These are phyloP conservation scores for Arthrobotrys entomopaga DNA, from an alignment of 2,329 filamentous ascomycete species.

Conservation along the genomic window DNA sequence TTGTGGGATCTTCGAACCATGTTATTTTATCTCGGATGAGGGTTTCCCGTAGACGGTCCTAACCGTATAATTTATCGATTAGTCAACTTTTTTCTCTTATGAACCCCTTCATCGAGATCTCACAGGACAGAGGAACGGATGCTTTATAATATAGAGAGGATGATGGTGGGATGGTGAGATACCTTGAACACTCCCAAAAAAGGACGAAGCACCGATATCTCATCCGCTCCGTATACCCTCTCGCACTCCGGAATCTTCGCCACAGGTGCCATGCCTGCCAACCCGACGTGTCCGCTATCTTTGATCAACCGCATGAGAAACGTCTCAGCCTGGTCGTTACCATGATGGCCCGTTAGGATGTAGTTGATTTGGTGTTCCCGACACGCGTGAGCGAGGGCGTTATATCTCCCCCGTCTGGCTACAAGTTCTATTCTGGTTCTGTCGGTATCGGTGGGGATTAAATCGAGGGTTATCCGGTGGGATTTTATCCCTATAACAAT, in stretches of 20 bases:
- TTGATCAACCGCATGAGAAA: constrained; percentile 79
- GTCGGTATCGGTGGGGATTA: not conserved
- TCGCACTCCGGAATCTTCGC: constrained; percentile 84
- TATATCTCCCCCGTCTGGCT: constrained; percentile 28
- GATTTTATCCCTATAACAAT: constrained; percentile 1
- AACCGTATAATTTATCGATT: constrained; percentile 72
- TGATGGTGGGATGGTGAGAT: not conserved
- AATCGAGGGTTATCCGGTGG: not conserved
- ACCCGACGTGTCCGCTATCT: constrained; percentile 75
- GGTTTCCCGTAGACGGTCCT: constrained; percentile 77
- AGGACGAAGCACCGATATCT: constrained; percentile 59
- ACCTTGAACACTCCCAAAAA: constrained; percentile 57
- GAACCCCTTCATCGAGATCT: too few relatives aligned
- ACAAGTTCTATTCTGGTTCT: constrained; percentile 6
- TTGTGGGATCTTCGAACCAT: constrained; percentile 89
- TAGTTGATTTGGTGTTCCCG: constrained; percentile 15
- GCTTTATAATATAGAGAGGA: constrained; percentile 57
- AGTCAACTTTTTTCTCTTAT: constrained; percentile 69
- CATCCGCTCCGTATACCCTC: constrained; percentile 76
- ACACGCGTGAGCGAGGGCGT: constrained; percentile 19
- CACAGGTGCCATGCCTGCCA: constrained; percentile 74
- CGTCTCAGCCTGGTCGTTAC: constrained; percentile 91
- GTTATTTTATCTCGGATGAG: constrained; percentile 74
- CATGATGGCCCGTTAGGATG: constrained; percentile 74
- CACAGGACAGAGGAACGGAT: too few relatives aligned